Evolutionary conservation across 2,329 filamentous ascomycete species (phyloP), one percentile per base, ranked within the genome.

Genomic region (Blumeria hordei): DNA sequence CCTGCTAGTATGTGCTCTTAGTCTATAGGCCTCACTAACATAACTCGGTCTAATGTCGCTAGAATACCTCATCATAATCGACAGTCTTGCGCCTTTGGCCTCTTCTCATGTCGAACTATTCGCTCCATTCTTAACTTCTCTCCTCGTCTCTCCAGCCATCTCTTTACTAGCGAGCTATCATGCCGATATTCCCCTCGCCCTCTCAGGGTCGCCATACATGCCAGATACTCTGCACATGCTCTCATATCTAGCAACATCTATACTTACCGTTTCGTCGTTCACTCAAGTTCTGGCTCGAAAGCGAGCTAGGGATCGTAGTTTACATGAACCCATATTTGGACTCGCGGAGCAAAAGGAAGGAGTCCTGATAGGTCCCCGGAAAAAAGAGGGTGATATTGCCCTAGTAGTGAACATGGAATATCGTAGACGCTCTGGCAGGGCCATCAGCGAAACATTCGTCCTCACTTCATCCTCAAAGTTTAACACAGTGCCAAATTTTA

Each of bases 381-480:
- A 72, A 35, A 60, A 62, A 1, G 62, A 61, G 6, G 65, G 64
- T 10, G 39, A 60, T 21, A 61, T 55, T 56, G 53, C 77, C 0
- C 66, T 90, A 0, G 85, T 94, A 0, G 67, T 95, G 6, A 80
- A 86, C 63, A 83, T 94, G 76, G 90, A 98, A 67, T 77, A 94
- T 61, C 75, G 92, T 10, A 74, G 90, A 55, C 83, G 88, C 43
- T 61, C 59, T 3, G 64, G 64, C 0, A 55, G 63, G 6, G 63
- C 62, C 4, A 56, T 64, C 0, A 41, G 59, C 8, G 90, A 95
- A 67, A 72, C 68, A 50, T 81, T 81, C 57, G 71, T 80, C 52
- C 69, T 74, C 43, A 67, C 60, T 57, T 70, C 68, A 1, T 47
- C 60, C 55, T 56, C 45, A 60, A 62, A 44, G 55, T 18, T 1